Conservation (phyloP, 1,139 yeast species). For the Suhomyces maxii region DNA sequence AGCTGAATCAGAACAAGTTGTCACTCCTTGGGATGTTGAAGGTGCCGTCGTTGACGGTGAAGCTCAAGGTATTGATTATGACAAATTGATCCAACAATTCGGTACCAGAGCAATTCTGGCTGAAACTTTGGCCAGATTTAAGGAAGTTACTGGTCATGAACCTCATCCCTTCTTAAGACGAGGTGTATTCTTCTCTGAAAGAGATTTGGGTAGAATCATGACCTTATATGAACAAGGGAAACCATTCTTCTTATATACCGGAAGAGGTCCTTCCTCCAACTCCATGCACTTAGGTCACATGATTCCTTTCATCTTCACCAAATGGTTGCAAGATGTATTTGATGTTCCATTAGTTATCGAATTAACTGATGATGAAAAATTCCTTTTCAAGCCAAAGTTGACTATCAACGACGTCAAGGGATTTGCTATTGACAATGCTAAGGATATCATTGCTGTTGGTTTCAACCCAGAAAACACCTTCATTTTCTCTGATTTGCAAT, state of each 20-base stretch:
- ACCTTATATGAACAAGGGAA: conserved; percentile 92
- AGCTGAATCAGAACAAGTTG: conserved; percentile 51
- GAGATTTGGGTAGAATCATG: conserved; percentile 79
- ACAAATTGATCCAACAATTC: conserved; percentile 78
- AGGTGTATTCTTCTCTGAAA: conserved; percentile 90
- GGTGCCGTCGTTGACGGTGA: conserved; percentile 97
- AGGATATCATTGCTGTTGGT: conserved; percentile 93
- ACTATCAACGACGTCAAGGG: conserved; percentile 85
- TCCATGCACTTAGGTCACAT: conserved; percentile 97
- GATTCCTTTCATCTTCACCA: conserved; percentile 93
- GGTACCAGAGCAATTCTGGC: conserved; percentile 77
- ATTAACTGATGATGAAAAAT: conserved; percentile 97
- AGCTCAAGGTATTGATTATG: conserved; percentile 86
- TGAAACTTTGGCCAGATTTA: conserved; percentile 76
- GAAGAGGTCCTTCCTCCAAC: conserved; percentile 96
- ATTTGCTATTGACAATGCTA: conserved; percentile 79
- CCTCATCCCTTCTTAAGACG: conserved; percentile 93
- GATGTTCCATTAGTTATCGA: conserved; percentile 96
- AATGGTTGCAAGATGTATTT: conserved; percentile 97
- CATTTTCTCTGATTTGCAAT: conserved; percentile 86
- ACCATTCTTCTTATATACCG: conserved; percentile 94
- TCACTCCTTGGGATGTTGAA: conserved; percentile 92
- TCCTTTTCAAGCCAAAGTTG: conserved; percentile 86
- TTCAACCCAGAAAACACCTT: conserved; percentile 94
- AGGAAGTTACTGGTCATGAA: conserved; percentile 77